A percentile compares a stretch with the other conserved stretches of the same genome.
phyloP scores from a whole-genome alignment of 805 yeast species.

The Wickerhamomyces alni region DNA sequence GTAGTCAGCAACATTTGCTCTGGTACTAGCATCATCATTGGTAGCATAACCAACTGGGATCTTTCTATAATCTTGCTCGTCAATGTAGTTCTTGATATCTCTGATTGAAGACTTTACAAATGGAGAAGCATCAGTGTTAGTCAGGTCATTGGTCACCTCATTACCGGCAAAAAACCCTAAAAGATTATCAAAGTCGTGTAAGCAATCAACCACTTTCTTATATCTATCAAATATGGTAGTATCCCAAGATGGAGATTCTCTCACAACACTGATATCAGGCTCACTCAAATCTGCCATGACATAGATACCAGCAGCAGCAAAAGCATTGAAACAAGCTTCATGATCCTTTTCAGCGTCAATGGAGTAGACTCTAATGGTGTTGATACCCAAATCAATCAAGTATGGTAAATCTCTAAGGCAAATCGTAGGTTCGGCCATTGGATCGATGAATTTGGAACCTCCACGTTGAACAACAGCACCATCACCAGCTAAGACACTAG shows the following conservation, averaged over 20 bases:
- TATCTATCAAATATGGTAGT: conserved; percentile 67
- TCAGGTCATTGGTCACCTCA: conserved; percentile 82
- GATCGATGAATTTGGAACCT: conserved; percentile 49
- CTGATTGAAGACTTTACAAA: conserved; percentile 95
- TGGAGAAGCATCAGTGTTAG: conserved; percentile 87
- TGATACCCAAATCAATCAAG: conserved; percentile 59
- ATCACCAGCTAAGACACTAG: conserved; percentile 40
- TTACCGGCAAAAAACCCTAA: conserved; percentile 97
- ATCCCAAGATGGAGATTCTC: conserved; percentile 78
- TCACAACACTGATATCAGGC: conserved; percentile 71
- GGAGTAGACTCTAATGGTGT: conserved; percentile 82
- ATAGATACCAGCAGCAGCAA: conserved; percentile 84
- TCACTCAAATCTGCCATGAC: conserved; percentile 87
- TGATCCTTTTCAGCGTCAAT: conserved; percentile 69
- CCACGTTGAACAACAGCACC: conserved; percentile 13
- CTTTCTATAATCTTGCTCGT: conserved; percentile 54
- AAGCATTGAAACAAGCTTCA: conserved; percentile 67
- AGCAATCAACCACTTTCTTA: conserved; percentile 72
- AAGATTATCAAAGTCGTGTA: conserved; percentile 72
- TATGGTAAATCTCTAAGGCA: conserved; percentile 86
- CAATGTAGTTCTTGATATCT: conserved; percentile 76
- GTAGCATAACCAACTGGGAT: conserved; percentile 96
- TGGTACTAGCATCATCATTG: conserved; percentile 78
- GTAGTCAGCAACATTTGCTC: conserved; percentile 75
- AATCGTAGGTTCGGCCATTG: conserved; percentile 61